Percentiles rank a stretch among this genome's conserved stretches.
phyloP scores from a whole-genome alignment of 768 basidiomycete species.

The Crassisporium funariophilum region DNA sequence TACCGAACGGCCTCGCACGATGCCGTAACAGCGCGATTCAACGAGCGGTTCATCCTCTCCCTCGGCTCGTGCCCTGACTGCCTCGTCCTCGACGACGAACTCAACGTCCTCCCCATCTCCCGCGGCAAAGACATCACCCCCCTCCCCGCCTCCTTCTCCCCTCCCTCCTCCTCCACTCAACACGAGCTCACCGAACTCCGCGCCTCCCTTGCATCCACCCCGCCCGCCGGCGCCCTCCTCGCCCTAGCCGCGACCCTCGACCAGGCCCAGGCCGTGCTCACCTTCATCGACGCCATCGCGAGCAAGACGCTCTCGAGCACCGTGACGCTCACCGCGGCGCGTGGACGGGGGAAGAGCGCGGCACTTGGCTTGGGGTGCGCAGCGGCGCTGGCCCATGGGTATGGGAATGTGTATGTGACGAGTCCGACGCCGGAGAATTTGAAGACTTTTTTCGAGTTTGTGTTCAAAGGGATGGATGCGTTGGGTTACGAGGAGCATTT shows the following conservation, averaged over 20 bases:
- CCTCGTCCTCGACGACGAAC: slow-evolving; percentile 93
- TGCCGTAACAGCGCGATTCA: slow-evolving; percentile 90
- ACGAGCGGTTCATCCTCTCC: slow-evolving; percentile 98
- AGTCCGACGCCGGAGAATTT: slow-evolving; percentile 97
- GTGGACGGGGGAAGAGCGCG: slow-evolving; percentile 96
- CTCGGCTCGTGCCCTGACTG: slow-evolving; percentile 92
- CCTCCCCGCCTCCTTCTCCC: slow-evolving; percentile 51
- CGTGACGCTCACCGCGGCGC: slow-evolving; percentile 90
- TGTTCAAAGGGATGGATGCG: slow-evolving; percentile 95
- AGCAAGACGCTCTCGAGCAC: slow-evolving; percentile 94
- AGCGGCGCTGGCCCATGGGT: slow-evolving; percentile 89
- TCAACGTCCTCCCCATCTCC: slow-evolving; percentile 96
- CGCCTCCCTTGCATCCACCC: slow-evolving; percentile 75
- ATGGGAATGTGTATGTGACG: slow-evolving; percentile 97
- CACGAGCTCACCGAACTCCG: slow-evolving; percentile 78
- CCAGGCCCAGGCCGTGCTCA: slow-evolving; percentile 92
- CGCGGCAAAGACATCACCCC: slow-evolving; percentile 90
- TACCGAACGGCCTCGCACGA: slow-evolving; percentile 93
- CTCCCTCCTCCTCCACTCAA: slow-evolving; percentile 42
- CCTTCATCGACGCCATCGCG: slow-evolving; percentile 91
- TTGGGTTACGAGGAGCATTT: slow-evolving; percentile 97
- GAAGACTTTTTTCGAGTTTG: slow-evolving; percentile 96
- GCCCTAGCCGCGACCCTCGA: slow-evolving; percentile 91
- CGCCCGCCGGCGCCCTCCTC: slow-evolving; percentile 86
- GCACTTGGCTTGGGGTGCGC: slow-evolving; percentile 95